Evolutionary conservation across 176 grass and related monocot genomes (phyloP).

Genomic region (Urochloa ruziziensis): DNA sequence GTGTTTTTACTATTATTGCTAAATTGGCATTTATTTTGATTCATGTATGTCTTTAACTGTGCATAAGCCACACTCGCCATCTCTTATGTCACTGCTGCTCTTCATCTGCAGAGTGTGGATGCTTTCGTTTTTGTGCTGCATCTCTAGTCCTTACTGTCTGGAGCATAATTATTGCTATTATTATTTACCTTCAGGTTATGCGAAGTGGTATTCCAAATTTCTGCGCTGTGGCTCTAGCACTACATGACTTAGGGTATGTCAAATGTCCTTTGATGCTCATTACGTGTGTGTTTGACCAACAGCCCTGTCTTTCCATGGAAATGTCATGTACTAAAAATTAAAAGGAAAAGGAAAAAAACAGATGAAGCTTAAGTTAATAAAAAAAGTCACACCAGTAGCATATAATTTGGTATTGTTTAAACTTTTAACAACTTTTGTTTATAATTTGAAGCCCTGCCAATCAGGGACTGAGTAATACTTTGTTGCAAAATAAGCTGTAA

Average conservation of each 20-base stretch:
- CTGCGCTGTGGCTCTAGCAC: conserved; percentile 91
- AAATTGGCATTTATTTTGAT: neutral
- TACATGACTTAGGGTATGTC: conserved; percentile 85
- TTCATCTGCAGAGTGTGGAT: conserved; percentile 1
- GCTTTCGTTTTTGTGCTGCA: neutral
- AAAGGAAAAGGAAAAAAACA: neutral
- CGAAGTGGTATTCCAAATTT: conserved; percentile 98
- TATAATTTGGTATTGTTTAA: conserved; percentile 7
- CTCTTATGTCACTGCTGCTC: neutral
- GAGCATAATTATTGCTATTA: neutral
- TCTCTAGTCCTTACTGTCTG: conserved; percentile 13
- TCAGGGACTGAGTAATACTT: neutral
- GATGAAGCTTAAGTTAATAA: conserved; percentile 16
- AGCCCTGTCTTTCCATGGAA: conserved; percentile 10
- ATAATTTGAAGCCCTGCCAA: neutral
- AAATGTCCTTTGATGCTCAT: neutral
- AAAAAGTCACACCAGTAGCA: neutral
- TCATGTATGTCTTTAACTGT: neutral
- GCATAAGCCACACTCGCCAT: neutral
- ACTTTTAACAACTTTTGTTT: neutral
- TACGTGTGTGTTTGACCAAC: conserved; percentile 16
- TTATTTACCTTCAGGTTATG: conserved; percentile 65
- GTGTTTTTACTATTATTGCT: conserved; percentile 1
- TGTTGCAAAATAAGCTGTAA: neutral
- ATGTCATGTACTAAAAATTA: neutral